phyloP scores from a whole-genome alignment of 2,329 filamentous ascomycete species.

The Fusarium sterilihyphosum region DNA sequence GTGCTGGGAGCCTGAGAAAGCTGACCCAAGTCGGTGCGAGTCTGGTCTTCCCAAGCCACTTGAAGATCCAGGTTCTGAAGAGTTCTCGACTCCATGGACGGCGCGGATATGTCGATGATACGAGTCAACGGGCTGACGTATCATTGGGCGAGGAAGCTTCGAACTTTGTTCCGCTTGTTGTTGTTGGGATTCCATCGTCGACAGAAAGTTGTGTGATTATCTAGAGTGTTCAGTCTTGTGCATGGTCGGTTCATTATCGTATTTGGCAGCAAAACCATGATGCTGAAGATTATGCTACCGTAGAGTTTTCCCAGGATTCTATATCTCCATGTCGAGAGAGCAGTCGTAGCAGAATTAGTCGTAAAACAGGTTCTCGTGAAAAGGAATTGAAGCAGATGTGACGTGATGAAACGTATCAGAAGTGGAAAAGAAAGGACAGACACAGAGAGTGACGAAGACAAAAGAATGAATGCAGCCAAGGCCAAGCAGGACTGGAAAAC shows the following conservation, averaged over 20 bases:
- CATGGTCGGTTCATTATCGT: conserved; percentile 19
- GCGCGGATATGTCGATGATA: conserved; percentile 42
- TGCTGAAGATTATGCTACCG: conserved; percentile 15
- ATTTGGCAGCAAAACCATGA: conserved; percentile 23
- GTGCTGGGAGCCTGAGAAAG: conserved; percentile 5
- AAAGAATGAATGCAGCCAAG: conserved; percentile 37
- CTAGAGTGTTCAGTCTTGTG: conserved; percentile 19
- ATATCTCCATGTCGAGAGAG: conserved; percentile 21
- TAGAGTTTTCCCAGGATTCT: conserved; percentile 11
- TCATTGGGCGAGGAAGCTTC: conserved; percentile 31
- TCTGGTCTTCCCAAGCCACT: conserved; percentile 11
- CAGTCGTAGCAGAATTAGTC: not conserved
- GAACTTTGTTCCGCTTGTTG: conserved; percentile 17
- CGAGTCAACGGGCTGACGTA: conserved; percentile 39
- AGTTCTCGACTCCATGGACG: conserved; percentile 34
- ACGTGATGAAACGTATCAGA: conserved; percentile 3
- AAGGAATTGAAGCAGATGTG: conserved; percentile 1
- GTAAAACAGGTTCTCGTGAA: not conserved
- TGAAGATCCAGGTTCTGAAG: conserved; percentile 16
- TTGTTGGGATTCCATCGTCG: conserved; percentile 34
- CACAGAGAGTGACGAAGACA: conserved; percentile 1
- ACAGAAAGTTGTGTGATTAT: conserved; percentile 7
- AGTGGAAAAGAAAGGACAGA: not conserved
- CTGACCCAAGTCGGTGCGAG: conserved; percentile 16
- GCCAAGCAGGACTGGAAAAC: conserved; percentile 30